A percentile compares a stretch with the other conserved stretches of the same genome.
These are phyloP conservation scores for Saturnispora halmiae DNA, from an alignment of 805 yeast genomes.

Conservation along the genomic window DNA sequence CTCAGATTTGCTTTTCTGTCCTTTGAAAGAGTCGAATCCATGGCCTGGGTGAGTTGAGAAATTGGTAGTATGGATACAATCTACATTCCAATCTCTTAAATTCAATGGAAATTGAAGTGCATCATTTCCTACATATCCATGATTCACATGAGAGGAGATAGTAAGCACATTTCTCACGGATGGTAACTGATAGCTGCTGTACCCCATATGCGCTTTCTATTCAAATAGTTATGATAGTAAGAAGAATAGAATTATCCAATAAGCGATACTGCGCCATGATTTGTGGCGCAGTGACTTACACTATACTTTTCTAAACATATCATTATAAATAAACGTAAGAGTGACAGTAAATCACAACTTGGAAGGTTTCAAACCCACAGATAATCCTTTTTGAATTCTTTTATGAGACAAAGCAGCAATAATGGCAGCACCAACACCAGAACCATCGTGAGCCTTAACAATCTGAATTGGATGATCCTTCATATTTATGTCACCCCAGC, in stretches of 20 bases:
- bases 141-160: slow-evolving; percentile 85
- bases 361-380: slow-evolving; percentile 44
- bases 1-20: slow-evolving; percentile 39
- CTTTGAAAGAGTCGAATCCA: slow-evolving; percentile 44
- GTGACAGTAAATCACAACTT: too few relatives aligned
- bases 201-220: too few relatives aligned
- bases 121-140: slow-evolving; percentile 90
- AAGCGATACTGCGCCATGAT: slow-evolving; percentile 1
- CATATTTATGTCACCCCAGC: slow-evolving; percentile 45
- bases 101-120: slow-evolving; percentile 90
- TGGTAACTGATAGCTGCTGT: background rate
- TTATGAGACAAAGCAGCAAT: slow-evolving; percentile 90
- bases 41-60: slow-evolving; percentile 92
- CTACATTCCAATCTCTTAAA: slow-evolving; percentile 85
- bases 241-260: too few relatives aligned
- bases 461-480: slow-evolving; percentile 70
- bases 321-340: too few relatives aligned
- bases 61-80: slow-evolving; percentile 78
- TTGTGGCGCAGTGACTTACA: background rate
- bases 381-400: slow-evolving; percentile 61
- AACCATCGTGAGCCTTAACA: slow-evolving; percentile 95
- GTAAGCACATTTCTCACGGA: slow-evolving; percentile 34
- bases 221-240: too few relatives aligned
- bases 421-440: slow-evolving; percentile 97
- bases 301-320: background rate